Base-by-base conservation (phyloP, 805 yeast genomes). In the Vanderwaltozyma polyspora region DNA sequence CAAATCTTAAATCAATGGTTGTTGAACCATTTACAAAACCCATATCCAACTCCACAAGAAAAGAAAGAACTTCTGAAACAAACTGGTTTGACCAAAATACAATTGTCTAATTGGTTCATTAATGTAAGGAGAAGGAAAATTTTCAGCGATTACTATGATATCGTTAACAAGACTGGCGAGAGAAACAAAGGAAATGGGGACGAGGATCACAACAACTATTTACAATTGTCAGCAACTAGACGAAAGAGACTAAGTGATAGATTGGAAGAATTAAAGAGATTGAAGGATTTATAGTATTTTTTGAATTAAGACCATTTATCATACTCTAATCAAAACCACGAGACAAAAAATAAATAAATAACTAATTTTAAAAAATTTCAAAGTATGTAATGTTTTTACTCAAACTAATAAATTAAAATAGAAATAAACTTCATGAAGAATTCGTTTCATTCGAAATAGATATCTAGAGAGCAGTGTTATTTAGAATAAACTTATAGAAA, bases 61-160 rank as follows among this genome's bases (percentile, higher is more conserved):
- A 83, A 84, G 61, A 67, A 71, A 41, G 74, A 72, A 48, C 64
- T 83, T 36, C 70, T 80, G 67, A 64, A 67, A 44, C 67, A 70
- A 51, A 83, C 94, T 0, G 89, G 91, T 0, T 66, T 83, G 51
- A 79, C 83, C 42, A 75, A 79, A 56, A 84, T 80, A 40, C 94
- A 83, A 57, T 67, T 83, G 40, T 70, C 81, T 44, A 84, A 83
- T 52, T 83, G 94, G 94, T 83, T 83, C 49, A 84, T 83, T 50
- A 83, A 83, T 52, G 93, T 89, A 14, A 70, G 94, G 46, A 67
- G 94, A 48, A 65, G 94, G 45, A 75, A 80, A 50, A 70, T 83
- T 6, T 58, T 57, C 28, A 47, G 46, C 31, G 61, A 56, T 21
- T 52, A 55, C 34, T 52, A 52, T 28, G 51, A 48, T 14, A 16